Evolutionary conservation across 2,329 filamentous ascomycete species (phyloP).

Genomic region (Sphaerulina musiva): DNA sequence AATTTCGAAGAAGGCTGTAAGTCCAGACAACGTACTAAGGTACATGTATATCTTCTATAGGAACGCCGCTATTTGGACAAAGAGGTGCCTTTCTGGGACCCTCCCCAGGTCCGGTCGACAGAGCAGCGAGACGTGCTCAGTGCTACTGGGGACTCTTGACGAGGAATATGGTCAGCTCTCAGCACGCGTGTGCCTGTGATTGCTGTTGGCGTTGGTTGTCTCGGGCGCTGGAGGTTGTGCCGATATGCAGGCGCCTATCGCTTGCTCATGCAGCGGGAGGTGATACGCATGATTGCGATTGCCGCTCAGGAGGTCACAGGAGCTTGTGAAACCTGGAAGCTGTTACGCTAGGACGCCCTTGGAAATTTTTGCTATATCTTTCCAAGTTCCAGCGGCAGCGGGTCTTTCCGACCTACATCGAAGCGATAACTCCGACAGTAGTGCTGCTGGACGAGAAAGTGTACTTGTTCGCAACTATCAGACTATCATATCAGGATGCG

Average conservation of each 20-base stretch:
- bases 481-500: too few species aligned
- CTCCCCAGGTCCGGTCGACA: slow-evolving; percentile 7
- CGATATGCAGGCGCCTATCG: background rate
- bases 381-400: background rate
- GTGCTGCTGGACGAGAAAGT: too few species aligned
- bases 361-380: background rate
- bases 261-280: background rate
- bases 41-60: background rate
- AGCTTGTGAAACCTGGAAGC: background rate
- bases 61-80: slow-evolving; percentile 10
- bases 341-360: background rate
- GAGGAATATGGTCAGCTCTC: background rate
- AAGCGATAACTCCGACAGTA: too few species aligned
- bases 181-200: background rate
- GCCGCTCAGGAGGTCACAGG: background rate
- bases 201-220: background rate
- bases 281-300: background rate
- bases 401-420: background rate
- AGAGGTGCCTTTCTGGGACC: slow-evolving; percentile 4
- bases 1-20: slow-evolving; percentile 13
- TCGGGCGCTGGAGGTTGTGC: background rate
- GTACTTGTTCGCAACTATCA: too few species aligned
- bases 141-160: background rate
- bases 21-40: background rate
- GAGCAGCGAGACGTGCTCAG: background rate